Evolutionary conservation across 139 green algal species (phyloP).

Genomic region (Chloropicon primus): DNA sequence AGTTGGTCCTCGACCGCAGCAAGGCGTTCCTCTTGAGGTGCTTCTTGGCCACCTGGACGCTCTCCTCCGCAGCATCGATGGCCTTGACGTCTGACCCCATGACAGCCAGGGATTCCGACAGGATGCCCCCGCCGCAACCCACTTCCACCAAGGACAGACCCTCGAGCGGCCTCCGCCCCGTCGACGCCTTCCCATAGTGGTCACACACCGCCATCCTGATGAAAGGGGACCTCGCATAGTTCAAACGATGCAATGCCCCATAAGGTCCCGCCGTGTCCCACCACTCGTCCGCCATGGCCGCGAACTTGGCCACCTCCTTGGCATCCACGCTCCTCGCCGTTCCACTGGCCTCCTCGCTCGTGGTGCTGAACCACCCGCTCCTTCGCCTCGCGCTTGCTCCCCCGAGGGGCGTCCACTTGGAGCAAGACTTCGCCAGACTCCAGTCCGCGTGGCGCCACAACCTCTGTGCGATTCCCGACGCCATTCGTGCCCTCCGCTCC

Average conservation of each 20-base stretch:
- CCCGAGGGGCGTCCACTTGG: no score
- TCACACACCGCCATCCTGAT: slow-evolving; percentile 9
- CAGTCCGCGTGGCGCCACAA: no score
- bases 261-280: slow-evolving; percentile 25
- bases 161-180: slow-evolving; percentile 14
- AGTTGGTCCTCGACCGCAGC: slow-evolving; percentile 6
- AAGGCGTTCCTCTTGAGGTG: background rate
- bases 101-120: slow-evolving; percentile 39
- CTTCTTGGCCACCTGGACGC: slow-evolving; percentile 27
- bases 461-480: no score
- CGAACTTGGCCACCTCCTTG: slow-evolving; percentile 69
- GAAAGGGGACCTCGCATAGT: background rate
- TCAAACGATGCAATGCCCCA: background rate
- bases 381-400: no score
- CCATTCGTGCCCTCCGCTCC: no score
- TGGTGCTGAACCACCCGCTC: background rate
- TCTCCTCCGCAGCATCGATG: slow-evolving; percentile 42
- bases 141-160: slow-evolving; percentile 62
- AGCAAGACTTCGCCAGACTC: no score
- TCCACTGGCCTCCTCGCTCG: slow-evolving; percentile 9
- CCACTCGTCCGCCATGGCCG: slow-evolving; percentile 51
- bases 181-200: background rate
- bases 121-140: slow-evolving; percentile 67
- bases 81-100: slow-evolving; percentile 49
- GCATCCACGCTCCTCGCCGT: slow-evolving; percentile 31